Evolutionary conservation across 768 basidiomycete genomes (phyloP), one percentile per base, ranked within the genome.

Genomic region (Termitomyces sp.): DNA sequence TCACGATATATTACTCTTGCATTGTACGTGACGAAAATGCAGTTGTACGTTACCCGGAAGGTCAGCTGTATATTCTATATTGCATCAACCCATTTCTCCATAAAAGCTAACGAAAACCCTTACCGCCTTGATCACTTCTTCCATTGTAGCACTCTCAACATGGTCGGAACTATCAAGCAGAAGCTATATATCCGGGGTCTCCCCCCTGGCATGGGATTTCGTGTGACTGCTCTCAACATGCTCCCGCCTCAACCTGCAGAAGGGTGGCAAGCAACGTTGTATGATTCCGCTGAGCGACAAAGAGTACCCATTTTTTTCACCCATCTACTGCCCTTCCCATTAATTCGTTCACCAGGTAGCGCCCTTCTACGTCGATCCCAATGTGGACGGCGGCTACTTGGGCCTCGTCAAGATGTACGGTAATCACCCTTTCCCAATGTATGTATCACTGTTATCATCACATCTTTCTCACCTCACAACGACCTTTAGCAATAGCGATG

Each of bases 341-440:
- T 55, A 9, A 44, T 12, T 24, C 24, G 12, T 20, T 15, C 30
- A 22, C 37, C 16, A 55, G 54, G 16, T 33, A 20, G 30, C 54
- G 6, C 42, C 54, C 24, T 55, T 55, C 42, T 42, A 45, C 31
- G 54, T 55, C 42, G 33, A 55, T 20, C 54, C 54, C 30, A 55
- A 55, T 31, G 54, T 45, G 13, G n/a, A 55, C 6, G 33, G 42
- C n/a, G 42, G 54, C n/a, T 42, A 2, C n/a, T 33, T 55, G 12
- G 30, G 54, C 6, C 30, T 45, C 9, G 53, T 55, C 54, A 55
- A 34, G 42, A 6, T 34, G 33, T 33, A 41, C 18, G 41, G 54
- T 15, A 44, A 7, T 20, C 44, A 55, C n/a, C 16, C 54, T 5
- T 36, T 55, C 33, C 54, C 44, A 20, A 24, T 18, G 54, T 55